Base-by-base conservation (phyloP, 164 flowering plant genomes). In the Berberis thunbergii region DNA sequence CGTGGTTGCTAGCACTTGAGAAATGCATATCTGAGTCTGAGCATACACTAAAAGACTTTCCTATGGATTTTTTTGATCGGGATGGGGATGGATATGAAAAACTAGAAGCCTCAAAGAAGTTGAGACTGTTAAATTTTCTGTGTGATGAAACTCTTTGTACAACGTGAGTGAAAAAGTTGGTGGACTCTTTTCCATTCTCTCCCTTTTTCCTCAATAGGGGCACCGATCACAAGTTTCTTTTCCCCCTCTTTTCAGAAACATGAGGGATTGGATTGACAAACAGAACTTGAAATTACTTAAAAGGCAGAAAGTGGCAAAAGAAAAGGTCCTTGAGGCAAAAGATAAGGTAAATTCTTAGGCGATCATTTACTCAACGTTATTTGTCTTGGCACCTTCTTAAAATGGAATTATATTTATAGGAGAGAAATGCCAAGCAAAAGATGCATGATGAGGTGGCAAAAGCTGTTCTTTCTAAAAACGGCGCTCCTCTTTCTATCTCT, bases 91-190 rank as follows among this genome's bases (percentile, higher is more conserved):
- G 71, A 64, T 94, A 83, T 69, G 79, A 80, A 11, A 54, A 44
- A 50, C 72, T 90, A 58, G 75, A 76, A 43, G 11, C 74, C 56
- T 83, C 86, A n/a, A 62, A 69, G 62, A 90, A 84, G 76, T 86
- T 88, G 57, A 86, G 71, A 62, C 72, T 93, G 11, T 70, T 93
- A 71, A 85, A 73, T 60, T 78, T 81, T 67, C 76, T 93, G 7
- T 90, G 97, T 63, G 94, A 93, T 74, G 96, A 93, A 72, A 65
- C 79, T 68, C 88, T 94, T 69, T 72, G 74, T 69, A 87, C 95
- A 4, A 68, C 26, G 98, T 94, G 83, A 74, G 92, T 79, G 45
- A 55, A 43, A 55, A 38, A 39, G 7, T 13, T 50, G 10, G 41
- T 59, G 40, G 6, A 2, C 55, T 62, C 50, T 3, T 41, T 11